Percentiles rank a stretch among this genome's conserved stretches.
phyloP scores from a whole-genome alignment of 2,329 filamentous ascomycete species.

The Aspergillus quadricinctus region DNA sequence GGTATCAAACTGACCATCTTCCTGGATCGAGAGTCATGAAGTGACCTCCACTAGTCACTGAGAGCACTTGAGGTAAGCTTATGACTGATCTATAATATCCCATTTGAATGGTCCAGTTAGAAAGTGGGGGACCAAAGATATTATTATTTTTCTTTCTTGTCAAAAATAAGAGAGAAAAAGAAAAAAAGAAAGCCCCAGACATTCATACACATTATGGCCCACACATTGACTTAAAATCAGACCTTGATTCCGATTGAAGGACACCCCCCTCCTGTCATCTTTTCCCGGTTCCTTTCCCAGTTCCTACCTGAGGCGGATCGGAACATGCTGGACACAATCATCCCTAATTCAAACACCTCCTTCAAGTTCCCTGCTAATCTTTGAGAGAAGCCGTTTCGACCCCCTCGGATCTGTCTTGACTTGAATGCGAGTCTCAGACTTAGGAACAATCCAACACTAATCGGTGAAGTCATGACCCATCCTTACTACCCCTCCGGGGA shows the following conservation, averaged over 20 bases:
- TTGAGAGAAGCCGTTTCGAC: constrained; percentile 8
- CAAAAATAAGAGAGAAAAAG: constrained; percentile 8
- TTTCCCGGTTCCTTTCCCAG: constrained; percentile 18
- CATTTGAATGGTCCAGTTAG: constrained; percentile 3
- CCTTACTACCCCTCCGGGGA: constrained; percentile 19
- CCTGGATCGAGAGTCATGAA: constrained; percentile 5
- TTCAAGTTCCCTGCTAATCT: constrained; percentile 10
- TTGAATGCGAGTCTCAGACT: constrained; percentile 16
- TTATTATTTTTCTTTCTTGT: background rate
- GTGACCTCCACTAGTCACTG: constrained; percentile 2
- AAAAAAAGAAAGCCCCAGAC: constrained; percentile 8
- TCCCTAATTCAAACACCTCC: constrained; percentile 14
- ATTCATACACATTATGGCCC: constrained; percentile 23
- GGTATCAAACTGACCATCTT: constrained; percentile 18
- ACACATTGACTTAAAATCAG: constrained; percentile 32
- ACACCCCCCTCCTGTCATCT: constrained; percentile 11
- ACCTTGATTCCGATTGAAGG: constrained; percentile 25
- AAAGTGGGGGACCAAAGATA: background rate
- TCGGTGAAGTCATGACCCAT: constrained; percentile 21
- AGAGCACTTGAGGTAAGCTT: constrained; percentile 9
- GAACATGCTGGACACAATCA: constrained; percentile 16
- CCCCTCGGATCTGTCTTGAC: constrained; percentile 5
- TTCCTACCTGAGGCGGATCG: constrained; percentile 13
- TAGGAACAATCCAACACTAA: constrained; percentile 12
- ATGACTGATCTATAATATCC: constrained; percentile 5